Conservation (phyloP, 495 filamentous ascomycete species). For the Cenococcum geophilum region DNA sequence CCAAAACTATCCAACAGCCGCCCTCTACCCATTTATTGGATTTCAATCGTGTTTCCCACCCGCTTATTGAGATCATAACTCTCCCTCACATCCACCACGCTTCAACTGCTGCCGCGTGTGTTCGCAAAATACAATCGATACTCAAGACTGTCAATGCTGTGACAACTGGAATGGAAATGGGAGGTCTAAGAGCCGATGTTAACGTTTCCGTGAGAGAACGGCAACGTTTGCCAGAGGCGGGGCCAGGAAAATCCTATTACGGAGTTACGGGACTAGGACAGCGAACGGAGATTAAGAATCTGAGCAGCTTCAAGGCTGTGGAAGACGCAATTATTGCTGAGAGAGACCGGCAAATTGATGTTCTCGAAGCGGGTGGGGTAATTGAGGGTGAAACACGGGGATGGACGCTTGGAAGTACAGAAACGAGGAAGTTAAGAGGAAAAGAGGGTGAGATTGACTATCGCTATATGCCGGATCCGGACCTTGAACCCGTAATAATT, state of each 20-base stretch:
- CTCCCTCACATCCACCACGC: conserved; percentile 77
- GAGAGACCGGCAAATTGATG: conserved; percentile 73
- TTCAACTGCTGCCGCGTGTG: conserved; percentile 75
- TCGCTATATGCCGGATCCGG: conserved; percentile 96
- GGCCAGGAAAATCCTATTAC: conserved; percentile 42
- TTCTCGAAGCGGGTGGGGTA: conserved; percentile 70
- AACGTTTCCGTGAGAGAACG: conserved; percentile 79
- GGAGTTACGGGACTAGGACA: conserved; percentile 64
- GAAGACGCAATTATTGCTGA: conserved; percentile 91
- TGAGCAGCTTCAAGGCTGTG: conserved; percentile 89
- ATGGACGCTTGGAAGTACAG: conserved; percentile 78
- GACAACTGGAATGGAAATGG: conserved; percentile 84
- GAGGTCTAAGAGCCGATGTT: conserved; percentile 86
- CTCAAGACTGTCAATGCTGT: conserved; percentile 77
- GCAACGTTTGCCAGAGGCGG: conserved; percentile 40
- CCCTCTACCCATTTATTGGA: conserved; percentile 73
- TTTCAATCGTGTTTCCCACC: conserved; percentile 87
- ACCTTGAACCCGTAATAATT: conserved; percentile 74
- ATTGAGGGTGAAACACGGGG: conserved; percentile 88
- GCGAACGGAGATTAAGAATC: conserved; percentile 95
- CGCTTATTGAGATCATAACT: conserved; percentile 93
- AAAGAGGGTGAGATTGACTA: conserved; percentile 99
- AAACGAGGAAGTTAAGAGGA: conserved; percentile 67
- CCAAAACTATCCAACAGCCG: conserved; percentile 78
- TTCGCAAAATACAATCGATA: conserved; percentile 80